phyloP scores from a whole-genome alignment of 140 eudicot species.

The Flaveria floridana region DNA sequence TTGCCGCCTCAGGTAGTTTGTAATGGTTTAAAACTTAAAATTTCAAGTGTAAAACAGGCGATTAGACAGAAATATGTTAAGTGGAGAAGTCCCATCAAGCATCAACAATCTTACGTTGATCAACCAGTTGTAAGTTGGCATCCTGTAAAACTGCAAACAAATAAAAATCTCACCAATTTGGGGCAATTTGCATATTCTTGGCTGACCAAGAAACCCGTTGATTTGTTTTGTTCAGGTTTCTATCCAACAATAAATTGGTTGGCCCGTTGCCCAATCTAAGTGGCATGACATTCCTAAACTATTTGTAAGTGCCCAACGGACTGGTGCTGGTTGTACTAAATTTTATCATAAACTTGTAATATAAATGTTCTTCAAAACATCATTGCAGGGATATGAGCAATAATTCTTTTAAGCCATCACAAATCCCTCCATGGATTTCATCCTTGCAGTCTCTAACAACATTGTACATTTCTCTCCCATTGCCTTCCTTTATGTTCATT shows the following conservation, averaged over 20 bases:
- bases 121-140: conserved; percentile 61
- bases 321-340: neutral
- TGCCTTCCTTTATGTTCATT: neutral
- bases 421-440: conserved; percentile 55
- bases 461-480: conserved; percentile 43
- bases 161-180: neutral
- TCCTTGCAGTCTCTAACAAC: conserved; percentile 62
- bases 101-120: conserved; percentile 62
- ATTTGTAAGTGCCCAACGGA: conserved; percentile 56
- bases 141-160: neutral
- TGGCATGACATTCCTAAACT: conserved; percentile 64
- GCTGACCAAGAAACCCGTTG: conserved; percentile 9
- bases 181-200: neutral
- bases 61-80: conserved; percentile 63
- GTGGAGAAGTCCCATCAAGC: conserved; percentile 67
- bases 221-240: conserved; percentile 45
- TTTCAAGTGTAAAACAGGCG: conserved; percentile 49
- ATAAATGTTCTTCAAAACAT: neutral
- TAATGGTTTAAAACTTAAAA: neutral
- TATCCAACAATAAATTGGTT: conserved; percentile 65
- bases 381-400: conserved; percentile 72
- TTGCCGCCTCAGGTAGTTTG: conserved; percentile 5
- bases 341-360: neutral
- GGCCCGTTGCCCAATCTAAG: conserved; percentile 76
- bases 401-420: conserved; percentile 49